Conservation (phyloP, 2,329 filamentous ascomycete species). For the Ramularia endophylla region DNA sequence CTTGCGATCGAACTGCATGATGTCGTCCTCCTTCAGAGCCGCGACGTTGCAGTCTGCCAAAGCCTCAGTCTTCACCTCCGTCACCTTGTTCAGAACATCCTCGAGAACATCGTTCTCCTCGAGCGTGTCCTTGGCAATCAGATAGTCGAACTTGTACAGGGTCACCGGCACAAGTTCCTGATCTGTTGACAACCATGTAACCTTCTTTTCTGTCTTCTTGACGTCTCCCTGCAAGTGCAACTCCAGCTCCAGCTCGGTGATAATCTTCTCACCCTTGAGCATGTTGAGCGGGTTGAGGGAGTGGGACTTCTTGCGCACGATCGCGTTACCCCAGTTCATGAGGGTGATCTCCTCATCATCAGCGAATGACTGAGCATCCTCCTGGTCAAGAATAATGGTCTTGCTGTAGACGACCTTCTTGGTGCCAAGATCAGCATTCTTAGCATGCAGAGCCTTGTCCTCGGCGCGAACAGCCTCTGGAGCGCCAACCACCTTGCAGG, state of each 20-base stretch:
- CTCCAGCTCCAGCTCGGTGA: slow-evolving; percentile 70
- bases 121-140: slow-evolving; percentile 91
- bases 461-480: slow-evolving; percentile 49
- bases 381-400: slow-evolving; percentile 76
- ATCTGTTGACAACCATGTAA: slow-evolving; percentile 81
- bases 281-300: slow-evolving; percentile 43
- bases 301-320: slow-evolving; percentile 57
- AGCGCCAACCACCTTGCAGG: slow-evolving; percentile 26
- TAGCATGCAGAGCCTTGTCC: slow-evolving; percentile 80
- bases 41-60: slow-evolving; percentile 76
- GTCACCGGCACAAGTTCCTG: slow-evolving; percentile 76
- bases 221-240: slow-evolving; percentile 91
- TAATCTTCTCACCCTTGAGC: slow-evolving; percentile 48
- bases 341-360: slow-evolving; percentile 87
- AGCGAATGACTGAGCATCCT: slow-evolving; percentile 73
- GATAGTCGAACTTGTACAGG: slow-evolving; percentile 89
- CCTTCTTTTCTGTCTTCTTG: slow-evolving; percentile 93
- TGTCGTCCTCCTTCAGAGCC: slow-evolving; percentile 75
- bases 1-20: slow-evolving; percentile 91
- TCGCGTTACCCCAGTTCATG: slow-evolving; percentile 93
- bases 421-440: slow-evolving; percentile 76
- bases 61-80: slow-evolving; percentile 67
- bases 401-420: slow-evolving; percentile 80
- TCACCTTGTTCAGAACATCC: slow-evolving; percentile 72
- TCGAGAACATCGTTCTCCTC: slow-evolving; percentile 82